These are phyloP conservation scores for Athelia sp. DNA, from an alignment of 1,284 basidiomycete genomes.

Conservation along the genomic window DNA sequence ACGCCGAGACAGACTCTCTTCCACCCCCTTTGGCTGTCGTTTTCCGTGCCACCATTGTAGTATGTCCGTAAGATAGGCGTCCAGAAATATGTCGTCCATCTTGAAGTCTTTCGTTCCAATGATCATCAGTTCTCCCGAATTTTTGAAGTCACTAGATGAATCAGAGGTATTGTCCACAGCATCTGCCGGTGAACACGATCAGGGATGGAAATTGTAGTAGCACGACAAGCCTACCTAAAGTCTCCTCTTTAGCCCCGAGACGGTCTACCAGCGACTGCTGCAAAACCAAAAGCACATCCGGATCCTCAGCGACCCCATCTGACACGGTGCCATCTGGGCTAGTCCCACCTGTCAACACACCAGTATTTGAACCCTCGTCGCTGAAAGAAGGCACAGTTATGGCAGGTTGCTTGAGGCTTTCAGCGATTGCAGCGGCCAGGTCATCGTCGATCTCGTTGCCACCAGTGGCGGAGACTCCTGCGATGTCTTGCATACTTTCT, in stretches of 20 bases:
- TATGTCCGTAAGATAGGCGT: conserved; percentile 49
- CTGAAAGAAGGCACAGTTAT: not conserved
- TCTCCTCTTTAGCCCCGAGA: conserved; percentile 1
- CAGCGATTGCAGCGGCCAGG: not conserved
- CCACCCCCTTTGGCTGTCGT: conserved; percentile 65
- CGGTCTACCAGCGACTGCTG: conserved; percentile 25
- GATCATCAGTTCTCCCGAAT: conserved; percentile 25
- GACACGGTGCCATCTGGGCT: conserved; percentile 6
- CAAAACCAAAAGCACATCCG: conserved; percentile 32
- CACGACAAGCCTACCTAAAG: not conserved
- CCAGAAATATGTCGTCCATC: conserved; percentile 54
- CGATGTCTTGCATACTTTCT: conserved; percentile 52
- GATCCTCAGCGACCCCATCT: conserved; percentile 21
- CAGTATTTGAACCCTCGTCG: not conserved
- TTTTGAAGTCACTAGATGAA: not conserved
- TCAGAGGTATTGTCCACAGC: not conserved
- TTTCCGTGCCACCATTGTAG: conserved; percentile 74
- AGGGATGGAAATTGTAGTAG: not conserved
- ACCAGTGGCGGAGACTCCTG: conserved; percentile 8
- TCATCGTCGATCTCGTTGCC: conserved; percentile 8
- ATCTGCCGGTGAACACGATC: not conserved
- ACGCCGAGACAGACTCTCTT: conserved; percentile 50
- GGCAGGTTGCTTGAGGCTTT: not conserved
- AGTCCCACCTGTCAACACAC: not conserved
- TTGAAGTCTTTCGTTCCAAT: conserved; percentile 65